Conservation (phyloP, 139 green algal species). For the Monoraphidium neglectum region DNA sequence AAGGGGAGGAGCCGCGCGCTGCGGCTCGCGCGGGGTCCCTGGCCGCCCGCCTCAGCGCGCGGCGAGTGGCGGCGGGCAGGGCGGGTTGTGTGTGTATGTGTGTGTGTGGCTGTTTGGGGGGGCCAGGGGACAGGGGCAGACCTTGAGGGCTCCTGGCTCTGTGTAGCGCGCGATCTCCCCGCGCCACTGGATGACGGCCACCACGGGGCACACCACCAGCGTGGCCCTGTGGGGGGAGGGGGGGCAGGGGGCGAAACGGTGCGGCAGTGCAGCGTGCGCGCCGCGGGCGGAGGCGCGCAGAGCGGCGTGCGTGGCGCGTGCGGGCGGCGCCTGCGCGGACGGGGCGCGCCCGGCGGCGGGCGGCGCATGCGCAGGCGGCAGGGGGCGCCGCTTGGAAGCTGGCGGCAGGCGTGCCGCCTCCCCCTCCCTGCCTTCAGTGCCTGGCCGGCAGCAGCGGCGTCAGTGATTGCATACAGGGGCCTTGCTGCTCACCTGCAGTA, state of each 20-base stretch:
- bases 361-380: too few relatives aligned
- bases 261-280: not conserved
- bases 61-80: too few relatives aligned
- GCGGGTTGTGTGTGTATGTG: too few relatives aligned
- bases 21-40: too few relatives aligned
- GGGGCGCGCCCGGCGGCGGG: too few relatives aligned
- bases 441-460: not conserved
- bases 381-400: too few relatives aligned
- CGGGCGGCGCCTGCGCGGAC: too few relatives aligned
- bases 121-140: not conserved
- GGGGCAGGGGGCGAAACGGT: not conserved
- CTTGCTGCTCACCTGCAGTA: not conserved
- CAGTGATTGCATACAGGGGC: not conserved
- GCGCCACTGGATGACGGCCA: slow-evolving; percentile 93
- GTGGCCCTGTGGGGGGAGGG: slow-evolving; percentile 66
- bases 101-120: too few relatives aligned
- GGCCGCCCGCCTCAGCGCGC: too few relatives aligned
- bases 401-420: not conserved
- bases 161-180: slow-evolving; percentile 89
- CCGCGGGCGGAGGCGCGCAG: not conserved
- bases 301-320: too few relatives aligned
- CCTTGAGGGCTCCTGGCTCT: slow-evolving; percentile 58
- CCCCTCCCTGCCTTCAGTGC: not conserved
- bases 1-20: too few relatives aligned
- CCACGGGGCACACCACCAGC: slow-evolving; percentile 91